Evolutionary conservation across 2,329 filamentous ascomycete genomes (phyloP), one percentile per base, ranked within the genome.

Genomic region (Sporothrix mexicana): DNA sequence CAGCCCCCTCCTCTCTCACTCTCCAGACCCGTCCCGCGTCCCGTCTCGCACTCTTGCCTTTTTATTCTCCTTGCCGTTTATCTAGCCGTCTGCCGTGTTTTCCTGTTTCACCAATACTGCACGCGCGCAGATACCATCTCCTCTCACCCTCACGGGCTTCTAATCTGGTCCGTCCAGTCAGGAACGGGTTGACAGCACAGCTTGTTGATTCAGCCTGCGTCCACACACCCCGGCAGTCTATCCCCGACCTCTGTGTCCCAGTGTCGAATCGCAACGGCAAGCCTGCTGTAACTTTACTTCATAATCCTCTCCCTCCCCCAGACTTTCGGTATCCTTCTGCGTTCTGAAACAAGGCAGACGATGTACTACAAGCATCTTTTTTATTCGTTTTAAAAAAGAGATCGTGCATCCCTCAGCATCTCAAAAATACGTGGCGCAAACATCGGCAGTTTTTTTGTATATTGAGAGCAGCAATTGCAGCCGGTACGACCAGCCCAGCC

Each of bases 1-100:
- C 17, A 36, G 6, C 59, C 15, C 25, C 59, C 36, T 62, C 36
- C 30, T n/a, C 30, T 36, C 30, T 36, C 30, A 36, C 30, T 36
- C 30, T 36, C 55, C 36, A 36, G 41, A 47, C 15, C 61, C 41
- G 15, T 61, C 30, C 55, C 69, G 45, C 43, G 13, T 62, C 43
- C 53, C 69, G 20, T 45, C 41, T 62, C 55, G n/a, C 51, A n/a
- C 41, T 30, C 4, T 47, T 3, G 36, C 43, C 12, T 41, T 25
- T n/a, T 70, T 41, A 62, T 70, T 47, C 55, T 49, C 69, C 55
- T 70, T 67, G 64, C 45, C 64, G 20, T 51, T 25, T 17, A 17
- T 62, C 45, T 49, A 36, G 20, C 20, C 41, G 53, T 53, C 45
- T 71, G 69, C 57, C 57, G 69, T 51, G 69, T 64, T 53, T 62